Evolutionary conservation across 345 rosid genomes (phyloP).

Genomic region (Rhodamnia rubescens): DNA sequence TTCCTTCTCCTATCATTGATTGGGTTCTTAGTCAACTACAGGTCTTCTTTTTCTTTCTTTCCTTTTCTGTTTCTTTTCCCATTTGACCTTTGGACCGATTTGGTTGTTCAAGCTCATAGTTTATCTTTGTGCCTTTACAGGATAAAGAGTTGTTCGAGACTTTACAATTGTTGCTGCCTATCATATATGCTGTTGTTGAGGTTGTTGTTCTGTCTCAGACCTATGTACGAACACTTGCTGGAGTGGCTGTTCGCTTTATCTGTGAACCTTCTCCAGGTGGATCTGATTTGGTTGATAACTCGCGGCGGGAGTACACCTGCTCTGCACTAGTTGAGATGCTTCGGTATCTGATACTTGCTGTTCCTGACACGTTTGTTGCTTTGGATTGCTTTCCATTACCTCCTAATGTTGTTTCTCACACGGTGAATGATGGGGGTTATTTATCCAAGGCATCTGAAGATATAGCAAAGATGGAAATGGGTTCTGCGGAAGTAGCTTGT

Average conservation of each 20-base stretch:
- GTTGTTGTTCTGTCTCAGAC: constrained; percentile 76
- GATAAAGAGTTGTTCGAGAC: constrained; percentile 74
- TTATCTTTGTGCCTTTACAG: constrained; percentile 17
- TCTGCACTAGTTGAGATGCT: constrained; percentile 91
- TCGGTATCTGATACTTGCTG: constrained; percentile 76
- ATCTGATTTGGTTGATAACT: constrained; percentile 91
- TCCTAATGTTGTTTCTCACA: constrained; percentile 52
- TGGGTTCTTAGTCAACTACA: constrained; percentile 90
- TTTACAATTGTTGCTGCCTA: constrained; percentile 82
- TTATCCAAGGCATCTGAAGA: constrained; percentile 62
- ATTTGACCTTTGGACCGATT: neutral
- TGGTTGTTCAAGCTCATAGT: neutral
- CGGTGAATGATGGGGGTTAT: constrained; percentile 56
- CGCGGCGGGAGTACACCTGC: constrained; percentile 82
- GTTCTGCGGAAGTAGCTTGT: constrained; percentile 33
- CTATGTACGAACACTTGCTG: constrained; percentile 66
- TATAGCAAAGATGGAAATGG: constrained; percentile 45
- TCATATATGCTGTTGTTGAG: constrained; percentile 81
- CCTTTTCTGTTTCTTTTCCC: neutral
- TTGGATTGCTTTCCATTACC: constrained; percentile 95
- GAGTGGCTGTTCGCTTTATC: constrained; percentile 70
- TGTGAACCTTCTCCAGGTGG: constrained; percentile 87
- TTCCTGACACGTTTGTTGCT: constrained; percentile 93
- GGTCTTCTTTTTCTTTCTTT: constrained; percentile 23
- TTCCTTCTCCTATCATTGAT: constrained; percentile 82